Percentiles rank a stretch among this genome's conserved stretches.
phyloP scores from a whole-genome alignment of 2,329 filamentous ascomycete species.

The Pseudodiploospora longispora region DNA sequence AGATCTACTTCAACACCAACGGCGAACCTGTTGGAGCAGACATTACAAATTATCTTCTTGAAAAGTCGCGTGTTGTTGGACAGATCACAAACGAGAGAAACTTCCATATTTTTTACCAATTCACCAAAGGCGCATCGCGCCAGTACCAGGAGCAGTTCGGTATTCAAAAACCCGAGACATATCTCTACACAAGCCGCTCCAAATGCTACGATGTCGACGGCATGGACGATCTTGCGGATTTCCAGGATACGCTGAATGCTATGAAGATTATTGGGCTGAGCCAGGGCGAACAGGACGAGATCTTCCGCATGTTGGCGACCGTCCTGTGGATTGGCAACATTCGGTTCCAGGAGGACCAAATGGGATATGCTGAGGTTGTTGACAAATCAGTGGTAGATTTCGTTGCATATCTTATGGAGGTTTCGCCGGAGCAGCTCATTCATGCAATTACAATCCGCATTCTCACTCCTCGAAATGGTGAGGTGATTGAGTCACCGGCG shows the following conservation, averaged over 20 bases:
- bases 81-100: slow-evolving; percentile 95
- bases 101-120: slow-evolving; percentile 99
- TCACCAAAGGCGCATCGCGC: slow-evolving; percentile 87
- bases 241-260: slow-evolving; percentile 80
- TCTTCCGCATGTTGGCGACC: slow-evolving; percentile 89
- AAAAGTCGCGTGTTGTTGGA: slow-evolving; percentile 90
- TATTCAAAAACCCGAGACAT: slow-evolving; percentile 84
- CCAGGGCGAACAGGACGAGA: slow-evolving; percentile 86
- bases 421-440: slow-evolving; percentile 70
- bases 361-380: slow-evolving; percentile 75
- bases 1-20: slow-evolving; percentile 87
- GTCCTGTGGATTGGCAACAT: slow-evolving; percentile 95
- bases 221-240: slow-evolving; percentile 87
- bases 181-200: slow-evolving; percentile 86
- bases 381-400: slow-evolving; percentile 93
- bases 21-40: slow-evolving; percentile 93
- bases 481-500: slow-evolving; percentile 66
- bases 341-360: slow-evolving; percentile 80
- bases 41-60: slow-evolving; percentile 95
- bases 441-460: slow-evolving; percentile 85
- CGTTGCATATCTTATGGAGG: slow-evolving; percentile 86
- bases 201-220: slow-evolving; percentile 93
- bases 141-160: slow-evolving; percentile 83
- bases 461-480: slow-evolving; percentile 59
- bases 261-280: slow-evolving; percentile 91